Evolutionary conservation across 2,329 filamentous ascomycete species (phyloP), one percentile per base, ranked within the genome.

Genomic region (Fusarium phyllophilum): DNA sequence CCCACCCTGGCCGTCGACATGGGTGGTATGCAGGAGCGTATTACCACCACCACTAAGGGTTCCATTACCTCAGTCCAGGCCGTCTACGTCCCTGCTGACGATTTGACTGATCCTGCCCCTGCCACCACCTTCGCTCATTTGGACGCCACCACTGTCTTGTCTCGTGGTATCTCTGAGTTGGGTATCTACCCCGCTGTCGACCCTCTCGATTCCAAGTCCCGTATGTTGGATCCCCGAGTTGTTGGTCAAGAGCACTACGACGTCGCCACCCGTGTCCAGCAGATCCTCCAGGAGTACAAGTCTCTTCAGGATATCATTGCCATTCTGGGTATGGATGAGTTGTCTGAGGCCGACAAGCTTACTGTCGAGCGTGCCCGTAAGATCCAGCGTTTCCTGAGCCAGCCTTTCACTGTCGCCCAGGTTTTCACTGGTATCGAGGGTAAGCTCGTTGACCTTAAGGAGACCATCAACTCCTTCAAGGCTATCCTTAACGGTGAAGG

Each of bases 281-380:
- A 97, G 89, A 98, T 98, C 88, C 93, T 99, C 85, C 96, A 99
- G 89, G 96, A 98, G 91, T 99, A 99, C 94, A 98, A 98, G 94
- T 98, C 96, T 77, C 94, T 99, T 79, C 96, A 99, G 90, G 96
- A 99, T 90, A 99, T 99, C 92, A 98, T 98, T 90, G 96, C 96
- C 87, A 99, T 99, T 95, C 88, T 98, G 85, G 96, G 96, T 93
- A 98, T 99, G 96, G 96, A 99, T 87, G 96, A 99, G 86, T 89
- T 99, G 88, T 98, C 96, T 77, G 96, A 98, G 90, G 93, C 94
- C 82, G 96, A 99, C 87, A 98, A 99, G 93, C 92, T 99, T 82
- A 98, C 96, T 81, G 96, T 99, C 90, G 96, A 99, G 93, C 96
- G 96, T 92, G 96, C 96, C 86, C 96, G 96, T 90, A 98, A 98